Evolutionary conservation across 2,329 filamentous ascomycete species (phyloP).

Genomic region (Alternaria arborescens): DNA sequence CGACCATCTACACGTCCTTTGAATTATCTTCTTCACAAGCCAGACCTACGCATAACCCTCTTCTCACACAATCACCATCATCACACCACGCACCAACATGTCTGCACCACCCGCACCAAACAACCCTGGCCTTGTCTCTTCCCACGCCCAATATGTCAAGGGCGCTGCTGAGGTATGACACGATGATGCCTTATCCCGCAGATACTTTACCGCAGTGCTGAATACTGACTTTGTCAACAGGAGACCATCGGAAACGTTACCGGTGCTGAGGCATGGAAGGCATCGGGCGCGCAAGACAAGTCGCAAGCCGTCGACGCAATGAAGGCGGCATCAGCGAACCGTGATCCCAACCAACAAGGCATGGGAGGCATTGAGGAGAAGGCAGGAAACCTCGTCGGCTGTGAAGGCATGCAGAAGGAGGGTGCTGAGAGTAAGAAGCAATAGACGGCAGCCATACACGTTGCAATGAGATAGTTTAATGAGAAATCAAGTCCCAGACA

Average conservation of each 20-base stretch:
- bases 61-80: neutral
- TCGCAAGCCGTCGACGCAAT: slow-evolving; percentile 68
- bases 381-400: slow-evolving; percentile 70
- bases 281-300: slow-evolving; percentile 71
- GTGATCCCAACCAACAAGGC: slow-evolving; percentile 63
- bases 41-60: neutral
- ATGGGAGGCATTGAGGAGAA: slow-evolving; percentile 71
- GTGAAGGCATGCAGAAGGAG: slow-evolving; percentile 71
- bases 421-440: slow-evolving; percentile 42
- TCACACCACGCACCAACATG: slow-evolving; percentile 22
- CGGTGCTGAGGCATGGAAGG: slow-evolving; percentile 69
- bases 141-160: slow-evolving; percentile 74
- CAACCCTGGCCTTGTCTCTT: slow-evolving; percentile 67
- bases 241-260: slow-evolving; percentile 68
- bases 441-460: neutral
- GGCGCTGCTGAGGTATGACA: slow-evolving; percentile 68
- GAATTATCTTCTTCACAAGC: neutral
- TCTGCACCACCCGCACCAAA: slow-evolving; percentile 34
- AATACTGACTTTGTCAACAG: slow-evolving; percentile 46
- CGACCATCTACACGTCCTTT: neutral
- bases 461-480: neutral
- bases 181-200: neutral
- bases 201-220: neutral
- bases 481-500: neutral
- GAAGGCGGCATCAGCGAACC: slow-evolving; percentile 66